These are phyloP conservation scores for Nemania diffusa DNA, from an alignment of 2,329 filamentous ascomycete genomes.

Conservation along the genomic window DNA sequence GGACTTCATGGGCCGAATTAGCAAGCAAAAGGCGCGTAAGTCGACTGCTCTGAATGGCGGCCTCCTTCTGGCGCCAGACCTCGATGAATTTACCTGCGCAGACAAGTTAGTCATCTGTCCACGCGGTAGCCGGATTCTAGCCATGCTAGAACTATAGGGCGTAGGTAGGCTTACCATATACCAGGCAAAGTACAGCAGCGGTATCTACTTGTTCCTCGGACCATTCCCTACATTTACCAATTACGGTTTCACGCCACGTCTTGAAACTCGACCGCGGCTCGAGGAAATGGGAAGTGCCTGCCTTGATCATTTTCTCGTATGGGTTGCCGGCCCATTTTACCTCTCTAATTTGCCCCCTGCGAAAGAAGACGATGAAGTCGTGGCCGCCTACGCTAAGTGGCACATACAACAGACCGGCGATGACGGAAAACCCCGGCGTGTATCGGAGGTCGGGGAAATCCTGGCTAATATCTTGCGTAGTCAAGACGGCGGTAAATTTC, in stretches of 20 bases:
- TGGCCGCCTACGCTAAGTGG: slow-evolving; percentile 78
- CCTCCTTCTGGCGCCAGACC: slow-evolving; percentile 92
- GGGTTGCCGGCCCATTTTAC: slow-evolving; percentile 90
- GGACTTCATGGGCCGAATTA: slow-evolving; percentile 91
- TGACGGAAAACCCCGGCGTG: slow-evolving; percentile 78
- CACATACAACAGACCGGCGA: slow-evolving; percentile 84
- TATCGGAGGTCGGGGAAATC: slow-evolving; percentile 88
- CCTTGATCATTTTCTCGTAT: slow-evolving; percentile 79
- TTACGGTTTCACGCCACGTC: slow-evolving; percentile 81
- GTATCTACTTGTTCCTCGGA: slow-evolving; percentile 89
- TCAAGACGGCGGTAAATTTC: slow-evolving; percentile 77
- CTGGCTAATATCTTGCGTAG: slow-evolving; percentile 77
- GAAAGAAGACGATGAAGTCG: slow-evolving; percentile 93
- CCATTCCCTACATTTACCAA: slow-evolving; percentile 88
- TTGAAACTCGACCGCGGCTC: slow-evolving; percentile 85
- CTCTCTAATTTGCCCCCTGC: slow-evolving; percentile 78
- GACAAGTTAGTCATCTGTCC: slow-evolving; percentile 19
- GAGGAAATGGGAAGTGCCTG: slow-evolving; percentile 77
- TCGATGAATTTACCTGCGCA: slow-evolving; percentile 78
- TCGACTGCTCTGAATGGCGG: slow-evolving; percentile 82
- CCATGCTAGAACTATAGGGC: no score
- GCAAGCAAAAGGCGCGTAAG: slow-evolving; percentile 81
- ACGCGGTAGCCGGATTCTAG: not conserved
- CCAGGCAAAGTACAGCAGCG: slow-evolving; percentile 84
- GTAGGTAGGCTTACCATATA: slow-evolving; percentile 78